Evolutionary conservation across 768 basidiomycete species (phyloP).

Genomic region (Suillus tomentosus): DNA sequence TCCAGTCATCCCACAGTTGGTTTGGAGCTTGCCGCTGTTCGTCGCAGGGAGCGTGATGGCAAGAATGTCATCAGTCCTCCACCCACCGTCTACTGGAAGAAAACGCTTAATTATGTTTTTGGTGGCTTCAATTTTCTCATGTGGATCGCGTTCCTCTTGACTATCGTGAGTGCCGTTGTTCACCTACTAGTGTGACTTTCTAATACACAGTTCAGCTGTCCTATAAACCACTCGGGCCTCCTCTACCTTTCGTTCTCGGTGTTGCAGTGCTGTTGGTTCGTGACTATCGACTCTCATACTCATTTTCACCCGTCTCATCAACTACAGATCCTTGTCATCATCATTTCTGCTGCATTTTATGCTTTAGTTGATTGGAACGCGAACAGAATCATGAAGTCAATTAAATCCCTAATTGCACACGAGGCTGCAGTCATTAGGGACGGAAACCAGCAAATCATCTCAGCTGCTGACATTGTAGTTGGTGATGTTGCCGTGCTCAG

Average conservation of each 20-base stretch:
- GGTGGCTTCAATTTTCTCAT: conserved; percentile 31
- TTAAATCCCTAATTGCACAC: conserved; percentile 40
- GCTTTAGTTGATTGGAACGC: conserved; percentile 28
- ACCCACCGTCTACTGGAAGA: conserved; percentile 43
- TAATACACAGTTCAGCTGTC: conserved; percentile 1
- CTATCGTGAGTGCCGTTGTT: conserved; percentile 49
- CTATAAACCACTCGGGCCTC: conserved; percentile 51
- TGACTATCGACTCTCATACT: neutral
- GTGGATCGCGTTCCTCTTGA: conserved; percentile 2
- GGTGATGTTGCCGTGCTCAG: conserved; percentile 66
- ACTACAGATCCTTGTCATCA: conserved; percentile 59
- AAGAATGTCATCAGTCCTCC: conserved; percentile 55
- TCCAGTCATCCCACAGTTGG: conserved; percentile 47
- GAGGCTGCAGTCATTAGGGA: conserved; percentile 50
- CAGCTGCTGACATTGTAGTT: conserved; percentile 63
- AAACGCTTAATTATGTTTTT: conserved; percentile 53
- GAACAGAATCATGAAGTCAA: conserved; percentile 44
- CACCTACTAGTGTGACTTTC: conserved; percentile 44
- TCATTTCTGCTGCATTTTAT: conserved; percentile 42
- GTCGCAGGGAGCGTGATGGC: conserved; percentile 46
- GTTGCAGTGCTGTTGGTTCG: conserved; percentile 27
- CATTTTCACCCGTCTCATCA: conserved; percentile 47
- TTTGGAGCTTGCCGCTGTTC: conserved; percentile 50
- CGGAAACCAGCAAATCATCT: conserved; percentile 43
- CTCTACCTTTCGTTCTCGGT: conserved; percentile 57